Evolutionary conservation across 345 rosid species (phyloP).

Genomic region (Turritis glabra): DNA sequence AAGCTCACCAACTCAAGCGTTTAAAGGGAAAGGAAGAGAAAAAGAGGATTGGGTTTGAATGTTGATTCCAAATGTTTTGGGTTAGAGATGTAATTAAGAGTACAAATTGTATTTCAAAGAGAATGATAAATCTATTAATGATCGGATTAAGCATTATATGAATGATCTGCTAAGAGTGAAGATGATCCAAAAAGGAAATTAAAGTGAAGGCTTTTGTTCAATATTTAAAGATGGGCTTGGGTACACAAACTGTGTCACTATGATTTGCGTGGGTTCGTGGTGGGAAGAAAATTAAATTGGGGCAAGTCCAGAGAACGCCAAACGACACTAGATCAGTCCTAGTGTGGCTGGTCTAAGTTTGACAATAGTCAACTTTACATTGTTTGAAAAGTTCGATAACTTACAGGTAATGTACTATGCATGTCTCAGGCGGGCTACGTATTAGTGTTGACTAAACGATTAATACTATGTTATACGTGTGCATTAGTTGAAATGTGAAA

Average conservation of each 20-base stretch:
- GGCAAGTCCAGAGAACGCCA: no score
- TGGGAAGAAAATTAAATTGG: no score
- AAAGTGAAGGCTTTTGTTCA: background rate
- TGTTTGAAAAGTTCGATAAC: no score
- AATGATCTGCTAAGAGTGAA: background rate
- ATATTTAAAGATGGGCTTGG: background rate
- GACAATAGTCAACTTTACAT: no score
- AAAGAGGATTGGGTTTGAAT: background rate
- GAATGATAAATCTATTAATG: background rate
- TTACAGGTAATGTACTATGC: no score
- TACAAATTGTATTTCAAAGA: background rate
- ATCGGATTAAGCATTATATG: background rate
- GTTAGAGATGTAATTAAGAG: background rate
- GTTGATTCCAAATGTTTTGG: background rate
- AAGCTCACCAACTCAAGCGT: constrained; percentile 20
- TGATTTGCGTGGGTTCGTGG: no score
- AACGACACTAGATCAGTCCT: no score
- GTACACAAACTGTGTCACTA: background rate
- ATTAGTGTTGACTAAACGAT: no score
- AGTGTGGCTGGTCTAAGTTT: no score
- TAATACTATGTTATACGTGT: no score
- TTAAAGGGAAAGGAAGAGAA: background rate
- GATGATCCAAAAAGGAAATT: background rate
- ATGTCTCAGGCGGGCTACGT: no score
- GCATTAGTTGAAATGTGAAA: no score